Percentiles rank a stretch among this genome's conserved stretches.
Conservation (phyloP, 2,329 filamentous ascomycete genomes). For the Fusarium stilboides region DNA sequence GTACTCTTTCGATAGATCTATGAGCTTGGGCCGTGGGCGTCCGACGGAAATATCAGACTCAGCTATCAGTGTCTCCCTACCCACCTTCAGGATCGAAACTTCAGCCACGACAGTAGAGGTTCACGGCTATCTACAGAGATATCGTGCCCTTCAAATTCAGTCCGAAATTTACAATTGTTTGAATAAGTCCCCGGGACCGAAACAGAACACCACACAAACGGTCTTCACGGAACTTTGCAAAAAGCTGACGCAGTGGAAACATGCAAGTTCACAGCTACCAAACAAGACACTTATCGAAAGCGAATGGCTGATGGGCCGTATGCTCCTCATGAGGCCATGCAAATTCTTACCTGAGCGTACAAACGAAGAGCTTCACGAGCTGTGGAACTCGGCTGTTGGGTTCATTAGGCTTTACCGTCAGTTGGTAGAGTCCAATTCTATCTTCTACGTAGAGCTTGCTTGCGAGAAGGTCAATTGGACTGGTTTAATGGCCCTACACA, state of each 20-base stretch:
- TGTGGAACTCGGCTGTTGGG: conserved; percentile 7
- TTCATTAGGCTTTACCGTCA: conserved; percentile 7
- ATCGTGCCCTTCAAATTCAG: conserved; percentile 14
- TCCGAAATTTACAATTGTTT: conserved; percentile 8
- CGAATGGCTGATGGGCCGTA: conserved; percentile 26
- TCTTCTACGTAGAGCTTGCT: conserved; percentile 20
- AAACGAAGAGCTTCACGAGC: not conserved
- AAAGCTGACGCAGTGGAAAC: conserved; percentile 9
- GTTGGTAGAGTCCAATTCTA: conserved; percentile 9
- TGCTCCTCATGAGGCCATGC: conserved; percentile 4
- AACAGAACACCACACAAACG: rapidly evolving
- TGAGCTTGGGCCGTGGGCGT: conserved; percentile 19
- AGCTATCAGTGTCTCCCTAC: not conserved
- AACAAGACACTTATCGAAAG: conserved; percentile 13
- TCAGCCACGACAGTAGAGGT: conserved; percentile 8
- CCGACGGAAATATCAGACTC: conserved; percentile 25
- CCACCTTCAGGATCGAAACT: conserved; percentile 11
- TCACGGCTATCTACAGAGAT: conserved; percentile 19
- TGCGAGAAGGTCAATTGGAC: conserved; percentile 25
- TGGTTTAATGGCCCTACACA: not conserved
- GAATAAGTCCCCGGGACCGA: rapidly evolving
- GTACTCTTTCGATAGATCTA: conserved; percentile 20
- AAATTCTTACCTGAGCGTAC: not conserved
- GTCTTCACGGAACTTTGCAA: not conserved
- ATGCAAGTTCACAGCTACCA: conserved; percentile 12